Evolutionary conservation across 768 basidiomycete genomes (phyloP).

Genomic region (Phaeotremella skinneri): DNA sequence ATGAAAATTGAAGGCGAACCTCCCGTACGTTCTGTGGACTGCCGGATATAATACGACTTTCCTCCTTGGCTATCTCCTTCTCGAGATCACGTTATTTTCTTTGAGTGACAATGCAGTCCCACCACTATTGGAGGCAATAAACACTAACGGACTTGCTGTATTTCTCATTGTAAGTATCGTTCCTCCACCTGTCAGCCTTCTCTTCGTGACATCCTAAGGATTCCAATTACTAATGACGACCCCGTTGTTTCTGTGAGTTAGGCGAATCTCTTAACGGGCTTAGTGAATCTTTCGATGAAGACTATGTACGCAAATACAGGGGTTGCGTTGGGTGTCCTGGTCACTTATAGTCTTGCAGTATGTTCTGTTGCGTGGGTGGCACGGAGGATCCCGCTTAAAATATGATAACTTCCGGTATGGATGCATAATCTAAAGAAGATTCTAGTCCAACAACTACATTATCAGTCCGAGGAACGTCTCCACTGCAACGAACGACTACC

Average conservation of each 20-base stretch:
- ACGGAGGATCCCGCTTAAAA: slow-evolving; percentile 7
- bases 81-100: slow-evolving; percentile 71
- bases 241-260: too few relatives aligned
- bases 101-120: slow-evolving; percentile 53
- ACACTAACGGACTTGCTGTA: slow-evolving; percentile 70
- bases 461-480: too few relatives aligned
- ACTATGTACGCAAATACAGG: slow-evolving; percentile 73
- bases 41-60: slow-evolving; percentile 84
- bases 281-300: slow-evolving; percentile 71
- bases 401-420: background rate
- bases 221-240: too few relatives aligned
- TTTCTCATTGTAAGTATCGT: slow-evolving; percentile 83
- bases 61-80: slow-evolving; percentile 71
- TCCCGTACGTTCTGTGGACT: slow-evolving; percentile 85
- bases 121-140: slow-evolving; percentile 71
- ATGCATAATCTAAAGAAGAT: slow-evolving; percentile 1
- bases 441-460: background rate
- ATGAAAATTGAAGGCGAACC: slow-evolving; percentile 67
- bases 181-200: too few relatives aligned
- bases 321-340: slow-evolving; percentile 64
- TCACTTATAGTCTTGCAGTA: slow-evolving; percentile 61
- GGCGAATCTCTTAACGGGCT: slow-evolving; percentile 85
- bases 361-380: slow-evolving; percentile 66
- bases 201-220: too few relatives aligned
- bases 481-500: too few relatives aligned